Evolutionary conservation across 495 filamentous ascomycete species (phyloP).

Genomic region (Tuber borchii): DNA sequence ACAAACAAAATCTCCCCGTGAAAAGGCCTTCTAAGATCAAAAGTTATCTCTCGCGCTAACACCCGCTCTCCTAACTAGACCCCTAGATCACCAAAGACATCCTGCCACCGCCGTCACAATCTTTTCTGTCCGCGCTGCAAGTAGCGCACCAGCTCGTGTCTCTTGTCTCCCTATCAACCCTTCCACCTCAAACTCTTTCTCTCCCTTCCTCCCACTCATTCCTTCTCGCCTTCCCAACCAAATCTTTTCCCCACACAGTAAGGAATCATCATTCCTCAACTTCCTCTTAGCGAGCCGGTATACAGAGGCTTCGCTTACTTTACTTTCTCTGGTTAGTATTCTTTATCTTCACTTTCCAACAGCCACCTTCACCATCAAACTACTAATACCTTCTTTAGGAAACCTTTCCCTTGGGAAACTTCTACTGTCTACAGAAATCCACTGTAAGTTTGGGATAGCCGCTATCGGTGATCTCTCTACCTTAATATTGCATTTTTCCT

Average conservation of each 20-base stretch:
- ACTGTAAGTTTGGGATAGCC: neutral
- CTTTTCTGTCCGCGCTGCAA: neutral
- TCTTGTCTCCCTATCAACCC: neutral
- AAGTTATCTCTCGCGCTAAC: neutral
- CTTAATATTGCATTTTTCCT: neutral
- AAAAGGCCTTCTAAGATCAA: neutral
- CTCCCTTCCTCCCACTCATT: neutral
- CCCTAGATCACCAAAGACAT: neutral
- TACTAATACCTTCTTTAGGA: neutral
- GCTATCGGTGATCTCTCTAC: neutral
- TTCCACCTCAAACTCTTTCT: neutral
- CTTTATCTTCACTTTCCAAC: neutral
- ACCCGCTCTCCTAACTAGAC: neutral
- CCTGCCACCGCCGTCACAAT: neutral
- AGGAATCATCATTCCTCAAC: neutral
- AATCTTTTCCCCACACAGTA: neutral
- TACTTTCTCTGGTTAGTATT: neutral
- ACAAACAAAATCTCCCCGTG: neutral
- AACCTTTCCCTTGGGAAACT: neutral
- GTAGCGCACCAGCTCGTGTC: neutral
- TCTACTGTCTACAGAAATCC: neutral
- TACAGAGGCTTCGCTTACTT: neutral
- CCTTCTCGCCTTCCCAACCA: neutral
- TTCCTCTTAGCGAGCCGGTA: neutral
- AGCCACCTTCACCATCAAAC: neutral